A percentile compares a stretch with the other conserved stretches of the same genome.
Conservation (phyloP, 345 rosid species). For the Luvunga scandens region DNA sequence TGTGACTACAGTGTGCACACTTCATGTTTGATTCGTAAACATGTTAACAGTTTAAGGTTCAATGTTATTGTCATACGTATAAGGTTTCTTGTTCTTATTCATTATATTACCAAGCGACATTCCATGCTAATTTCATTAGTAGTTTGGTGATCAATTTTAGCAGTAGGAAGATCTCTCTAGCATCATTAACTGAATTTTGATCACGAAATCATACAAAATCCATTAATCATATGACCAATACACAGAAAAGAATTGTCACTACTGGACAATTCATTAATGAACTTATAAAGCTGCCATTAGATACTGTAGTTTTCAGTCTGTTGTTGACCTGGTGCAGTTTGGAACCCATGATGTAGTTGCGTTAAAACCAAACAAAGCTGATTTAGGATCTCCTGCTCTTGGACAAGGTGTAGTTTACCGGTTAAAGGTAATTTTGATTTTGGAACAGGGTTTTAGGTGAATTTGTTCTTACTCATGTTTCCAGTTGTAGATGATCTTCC, state of each 20-base stretch:
- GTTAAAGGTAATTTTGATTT: conserved; percentile 49
- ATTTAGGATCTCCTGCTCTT: conserved; percentile 75
- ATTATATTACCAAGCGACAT: neutral
- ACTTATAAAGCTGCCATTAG: too few species aligned
- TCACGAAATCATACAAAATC: neutral
- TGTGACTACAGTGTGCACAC: neutral
- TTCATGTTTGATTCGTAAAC: neutral
- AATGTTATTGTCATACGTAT: neutral
- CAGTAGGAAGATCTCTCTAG: neutral
- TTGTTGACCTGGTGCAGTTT: conserved; percentile 42
- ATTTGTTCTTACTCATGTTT: conserved; percentile 8
- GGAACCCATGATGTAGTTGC: conserved; percentile 92
- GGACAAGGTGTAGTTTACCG: conserved; percentile 97
- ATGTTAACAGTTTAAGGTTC: neutral
- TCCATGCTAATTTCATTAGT: neutral
- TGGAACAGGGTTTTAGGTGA: neutral
- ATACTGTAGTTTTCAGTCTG: too few species aligned
- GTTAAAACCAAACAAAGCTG: conserved; percentile 81
- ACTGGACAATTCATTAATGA: too few species aligned
- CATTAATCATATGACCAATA: neutral
- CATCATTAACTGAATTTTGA: neutral
- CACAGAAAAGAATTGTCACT: neutral
- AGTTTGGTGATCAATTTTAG: neutral
- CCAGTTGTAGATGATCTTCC: neutral
- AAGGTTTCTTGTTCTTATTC: neutral